phyloP scores from a whole-genome alignment of 2,329 filamentous ascomycete species.

The Xylariomycetidae sp. region DNA sequence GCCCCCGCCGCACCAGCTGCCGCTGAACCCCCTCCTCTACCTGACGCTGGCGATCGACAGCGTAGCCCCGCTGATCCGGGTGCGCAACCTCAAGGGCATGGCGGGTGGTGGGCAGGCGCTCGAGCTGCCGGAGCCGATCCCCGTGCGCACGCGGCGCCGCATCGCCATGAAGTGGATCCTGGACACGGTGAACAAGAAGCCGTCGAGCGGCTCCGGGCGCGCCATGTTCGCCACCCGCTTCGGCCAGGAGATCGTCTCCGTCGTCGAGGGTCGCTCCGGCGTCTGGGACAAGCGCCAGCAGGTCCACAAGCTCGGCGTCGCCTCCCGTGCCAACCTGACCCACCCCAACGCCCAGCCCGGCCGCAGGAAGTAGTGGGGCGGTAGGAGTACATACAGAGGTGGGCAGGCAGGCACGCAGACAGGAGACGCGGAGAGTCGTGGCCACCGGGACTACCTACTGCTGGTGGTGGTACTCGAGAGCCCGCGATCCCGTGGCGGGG shows the following conservation, averaged over 20 bases:
- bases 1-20: slow-evolving; percentile 72
- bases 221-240: slow-evolving; percentile 70
- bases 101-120: slow-evolving; percentile 82
- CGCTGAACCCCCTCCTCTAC: slow-evolving; percentile 84
- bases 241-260: slow-evolving; percentile 78
- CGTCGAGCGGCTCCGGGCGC: slow-evolving; percentile 63
- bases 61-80: slow-evolving; percentile 78
- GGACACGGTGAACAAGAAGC: slow-evolving; percentile 72
- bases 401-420: too few relatives aligned
- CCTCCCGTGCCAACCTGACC: slow-evolving; percentile 66
- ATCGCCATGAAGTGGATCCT: slow-evolving; percentile 85
- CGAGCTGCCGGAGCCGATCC: slow-evolving; percentile 74
- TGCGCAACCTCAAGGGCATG: slow-evolving; percentile 68
- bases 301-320: slow-evolving; percentile 76
- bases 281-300: slow-evolving; percentile 78
- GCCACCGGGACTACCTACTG: too few relatives aligned
- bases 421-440: too few relatives aligned
- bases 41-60: slow-evolving; percentile 88
- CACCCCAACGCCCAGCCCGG: slow-evolving; percentile 24
- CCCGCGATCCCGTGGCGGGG: too few relatives aligned
- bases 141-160: slow-evolving; percentile 67
- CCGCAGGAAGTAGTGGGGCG: slow-evolving; percentile 27
- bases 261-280: slow-evolving; percentile 76
- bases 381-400: too few relatives aligned
- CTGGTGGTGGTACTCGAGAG: too few relatives aligned